phyloP scores from a whole-genome alignment of 192 early-diverging fungal species.

The Coemansia guatemalensis region DNA sequence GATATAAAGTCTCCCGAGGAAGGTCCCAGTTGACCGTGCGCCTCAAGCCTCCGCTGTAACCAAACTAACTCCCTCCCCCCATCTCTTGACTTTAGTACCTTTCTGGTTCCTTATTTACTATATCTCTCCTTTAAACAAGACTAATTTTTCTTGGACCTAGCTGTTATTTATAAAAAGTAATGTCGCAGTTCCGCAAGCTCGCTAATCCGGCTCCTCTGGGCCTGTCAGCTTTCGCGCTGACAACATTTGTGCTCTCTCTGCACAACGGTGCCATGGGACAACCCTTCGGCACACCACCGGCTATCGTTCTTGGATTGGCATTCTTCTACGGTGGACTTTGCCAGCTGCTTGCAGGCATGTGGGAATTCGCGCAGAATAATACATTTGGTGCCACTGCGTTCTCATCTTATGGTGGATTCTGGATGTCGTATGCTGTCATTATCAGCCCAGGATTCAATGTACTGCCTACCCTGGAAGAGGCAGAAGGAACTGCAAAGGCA shows the following conservation, averaged over 20 bases:
- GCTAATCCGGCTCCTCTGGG: conserved; percentile 58
- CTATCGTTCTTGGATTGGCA: conserved; percentile 64
- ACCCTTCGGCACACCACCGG: conserved; percentile 52
- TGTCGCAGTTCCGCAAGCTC: conserved; percentile 46
- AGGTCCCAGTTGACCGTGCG: background rate
- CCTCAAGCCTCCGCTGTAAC: background rate
- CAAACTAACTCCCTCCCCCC: background rate
- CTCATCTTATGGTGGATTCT: conserved; percentile 69
- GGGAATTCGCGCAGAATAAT: conserved; percentile 77
- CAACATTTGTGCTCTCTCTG: conserved; percentile 66
- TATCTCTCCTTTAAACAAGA: background rate
- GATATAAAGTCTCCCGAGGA: too few relatives aligned
- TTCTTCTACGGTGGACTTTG: conserved; percentile 75
- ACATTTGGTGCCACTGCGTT: conserved; percentile 84
- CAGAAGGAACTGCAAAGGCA: conserved; percentile 32
- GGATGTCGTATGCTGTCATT: conserved; percentile 63
- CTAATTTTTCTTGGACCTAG: conserved; percentile 3
- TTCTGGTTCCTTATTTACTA: background rate
- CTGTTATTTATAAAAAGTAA: background rate
- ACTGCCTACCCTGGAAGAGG: conserved; percentile 32
- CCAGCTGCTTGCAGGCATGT: conserved; percentile 81
- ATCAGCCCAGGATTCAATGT: conserved; percentile 60
- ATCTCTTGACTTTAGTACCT: background rate
- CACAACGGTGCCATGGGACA: conserved; percentile 68
- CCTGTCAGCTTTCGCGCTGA: conserved; percentile 56